Evolutionary conservation across 1,284 basidiomycete genomes (phyloP).

Genomic region (Leccinum pachyderme): DNA sequence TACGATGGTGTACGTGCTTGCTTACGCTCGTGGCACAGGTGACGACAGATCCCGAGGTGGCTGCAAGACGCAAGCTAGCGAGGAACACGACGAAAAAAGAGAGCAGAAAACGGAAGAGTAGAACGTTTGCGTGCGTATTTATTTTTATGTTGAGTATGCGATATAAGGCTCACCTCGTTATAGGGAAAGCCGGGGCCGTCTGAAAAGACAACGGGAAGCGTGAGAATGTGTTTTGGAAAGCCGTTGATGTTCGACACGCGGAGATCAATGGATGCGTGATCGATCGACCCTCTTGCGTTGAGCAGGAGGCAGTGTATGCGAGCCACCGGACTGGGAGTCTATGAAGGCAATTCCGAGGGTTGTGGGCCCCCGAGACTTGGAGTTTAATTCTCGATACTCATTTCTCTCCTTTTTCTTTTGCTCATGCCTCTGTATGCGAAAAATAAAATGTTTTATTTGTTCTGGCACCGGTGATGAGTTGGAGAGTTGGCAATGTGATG

Average conservation of each 20-base stretch:
- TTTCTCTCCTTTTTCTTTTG: neutral
- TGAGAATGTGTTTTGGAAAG: constrained; percentile 4
- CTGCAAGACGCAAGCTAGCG: constrained; percentile 73
- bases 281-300: neutral
- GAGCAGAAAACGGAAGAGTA: constrained; percentile 75
- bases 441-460: no score
- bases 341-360: neutral
- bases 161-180: neutral
- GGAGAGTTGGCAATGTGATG: neutral
- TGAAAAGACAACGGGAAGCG: constrained; percentile 38
- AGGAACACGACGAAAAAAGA: constrained; percentile 74
- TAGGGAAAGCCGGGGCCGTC: constrained; percentile 41
- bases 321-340: neutral
- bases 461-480: neutral
- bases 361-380: neutral
- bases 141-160: neutral
- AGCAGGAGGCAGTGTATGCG: neutral
- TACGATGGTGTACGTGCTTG: neutral
- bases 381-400: neutral
- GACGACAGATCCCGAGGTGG: constrained; percentile 71
- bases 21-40: constrained; percentile 36
- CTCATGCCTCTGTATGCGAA: neutral
- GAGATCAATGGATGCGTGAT: neutral
- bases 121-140: constrained; percentile 53
- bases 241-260: neutral